Evolutionary conservation across 441 rosid species (phyloP), one percentile per base, ranked within the genome.

Genomic region (Geranium incanum): DNA sequence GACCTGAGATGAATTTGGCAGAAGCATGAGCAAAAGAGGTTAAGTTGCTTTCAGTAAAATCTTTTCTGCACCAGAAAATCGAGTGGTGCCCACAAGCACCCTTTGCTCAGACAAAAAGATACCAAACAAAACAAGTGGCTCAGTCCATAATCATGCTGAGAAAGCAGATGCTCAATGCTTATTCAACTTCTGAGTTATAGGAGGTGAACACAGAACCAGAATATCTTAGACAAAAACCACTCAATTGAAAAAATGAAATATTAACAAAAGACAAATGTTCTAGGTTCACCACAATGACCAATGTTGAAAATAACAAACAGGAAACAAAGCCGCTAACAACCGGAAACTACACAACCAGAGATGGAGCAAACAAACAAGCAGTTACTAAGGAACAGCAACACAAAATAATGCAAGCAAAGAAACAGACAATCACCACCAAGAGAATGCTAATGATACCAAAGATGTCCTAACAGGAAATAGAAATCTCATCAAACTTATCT

Each of bases 361-460:
- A 48, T 68, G 59, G 74, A 43, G 71, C 63, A 57, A 60, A 57
- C 60, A 41, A 41, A 41, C 48, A 41, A 41, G 48, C 59, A 48
- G 57, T 48, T 80, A 82, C 23, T 74, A 68, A 75, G 78, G 77
- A 77, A 43, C 70, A 68, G 74, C 65, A 52, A 39, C 73, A 77
- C 23, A 73, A 73, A 78, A 74, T 39, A 77, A 78, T 45, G 69
- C 76, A 72, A 70, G n/a, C 67, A 69, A 62, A 28, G 75, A 74
- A 75, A 74, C 78, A 82, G 75, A 60, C 62, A 77, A 70, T 63
- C 45, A 70, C 43, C 37, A 52, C 43, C 37, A 52, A 72, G 65
- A 48, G 52, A 72, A 70, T 66, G 71, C 66, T 71, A 68, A 70
- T 48, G 76, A 77, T 72, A 62, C 75, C 62, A 75, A 69, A 65